These are phyloP conservation scores for Cordia subcordata DNA, from an alignment of 257 asterid species.

Conservation along the genomic window DNA sequence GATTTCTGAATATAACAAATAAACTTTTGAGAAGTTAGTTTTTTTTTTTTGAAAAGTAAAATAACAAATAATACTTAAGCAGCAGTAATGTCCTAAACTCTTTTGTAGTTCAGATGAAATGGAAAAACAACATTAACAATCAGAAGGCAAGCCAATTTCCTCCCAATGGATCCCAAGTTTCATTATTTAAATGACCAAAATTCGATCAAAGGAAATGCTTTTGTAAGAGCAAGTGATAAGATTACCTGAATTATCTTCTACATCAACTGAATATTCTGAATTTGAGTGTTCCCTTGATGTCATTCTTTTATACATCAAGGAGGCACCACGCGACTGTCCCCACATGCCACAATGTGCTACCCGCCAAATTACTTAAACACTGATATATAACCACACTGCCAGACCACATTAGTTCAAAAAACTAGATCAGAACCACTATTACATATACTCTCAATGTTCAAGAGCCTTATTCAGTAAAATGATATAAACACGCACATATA, in stretches of 20 bases:
- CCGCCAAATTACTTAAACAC: neutral
- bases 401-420: neutral
- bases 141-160: neutral
- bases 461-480: too few species aligned
- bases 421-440: too few species aligned
- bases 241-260: constrained; percentile 45
- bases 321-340: constrained; percentile 30
- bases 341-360: constrained; percentile 27
- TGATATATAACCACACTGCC: neutral
- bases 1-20: too few species aligned
- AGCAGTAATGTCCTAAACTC: neutral
- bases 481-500: too few species aligned
- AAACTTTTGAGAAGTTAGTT: too few species aligned
- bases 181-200: neutral
- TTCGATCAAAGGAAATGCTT: neutral
- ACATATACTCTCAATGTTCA: too few species aligned
- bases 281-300: constrained; percentile 39
- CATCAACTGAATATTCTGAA: constrained; percentile 28
- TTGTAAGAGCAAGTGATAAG: neutral
- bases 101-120: neutral
- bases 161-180: neutral
- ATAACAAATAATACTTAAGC: neutral
- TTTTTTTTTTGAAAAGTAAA: too few species aligned
- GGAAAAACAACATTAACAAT: neutral
- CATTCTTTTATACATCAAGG: constrained; percentile 48